Base-by-base conservation (phyloP, 2,329 filamentous ascomycete genomes). In the Fusarium transvaalense region DNA sequence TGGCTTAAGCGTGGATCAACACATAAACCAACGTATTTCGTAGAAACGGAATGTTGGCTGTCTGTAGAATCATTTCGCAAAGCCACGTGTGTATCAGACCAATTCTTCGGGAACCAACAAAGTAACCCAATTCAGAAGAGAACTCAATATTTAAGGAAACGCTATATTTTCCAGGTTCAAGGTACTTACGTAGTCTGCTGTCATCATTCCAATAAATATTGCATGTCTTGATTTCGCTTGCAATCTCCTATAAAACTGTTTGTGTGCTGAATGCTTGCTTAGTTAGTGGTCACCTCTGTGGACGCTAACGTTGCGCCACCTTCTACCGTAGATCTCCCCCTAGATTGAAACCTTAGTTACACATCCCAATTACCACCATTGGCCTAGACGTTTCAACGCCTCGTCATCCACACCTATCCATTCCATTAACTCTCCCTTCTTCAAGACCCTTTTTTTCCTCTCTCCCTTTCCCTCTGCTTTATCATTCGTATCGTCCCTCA, bases 381-480 rank as follows among this genome's bases (percentile, higher is more conserved):
- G 43, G 41, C 53, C 57, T 42, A 52, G 17, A 21, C 13, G 14
- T 51, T 54, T 43, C 66, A 38, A 56, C 57, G 50, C 58, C 39
- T 68, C 66, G 25, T 66, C 65, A 68, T 65, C 64, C 60, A 52
- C 62, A 67, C 57, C 61, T 59, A 67, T 61, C 61, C 64, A 67
- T 61, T 57, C 66, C 56, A 58, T 56, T 25, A 68, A 54, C 34
- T 65, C 59, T 71, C 64, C 57, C 65, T 69, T 39, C 54, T 46
- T 47, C 52, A 54, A 17, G 50, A 57, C 59, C 27, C 42, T 54
- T 52, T 56, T 41, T 42, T 54, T 52, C 53, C 38, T 42, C 57
- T 55, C 57, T 68, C 60, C 60, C 66, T 57, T 57, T 54, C 61
- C 42, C n/a, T 60, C 19, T 34, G 27, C 37, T 56, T 46, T 56